Percentiles rank a stretch among this genome's conserved stretches.
Conservation (phyloP, 2,329 filamentous ascomycete species). For the Xylaria sp. region DNA sequence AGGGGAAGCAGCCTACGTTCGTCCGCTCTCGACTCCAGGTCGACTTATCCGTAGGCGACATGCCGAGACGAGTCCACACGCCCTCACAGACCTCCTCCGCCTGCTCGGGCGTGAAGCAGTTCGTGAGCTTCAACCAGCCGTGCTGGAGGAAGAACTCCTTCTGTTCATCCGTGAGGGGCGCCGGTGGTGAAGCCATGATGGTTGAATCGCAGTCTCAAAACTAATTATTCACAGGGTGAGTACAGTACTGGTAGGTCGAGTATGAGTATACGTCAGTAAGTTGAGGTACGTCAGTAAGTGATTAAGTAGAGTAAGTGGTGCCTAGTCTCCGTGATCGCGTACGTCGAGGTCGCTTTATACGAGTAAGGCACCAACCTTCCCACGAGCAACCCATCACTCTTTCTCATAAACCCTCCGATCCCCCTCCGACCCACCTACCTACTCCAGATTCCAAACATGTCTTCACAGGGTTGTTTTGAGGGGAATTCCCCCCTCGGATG, state of each 20-base stretch:
- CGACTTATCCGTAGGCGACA: constrained; percentile 56
- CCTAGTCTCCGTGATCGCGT: too few species aligned
- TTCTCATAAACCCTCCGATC: too few species aligned
- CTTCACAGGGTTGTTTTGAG: not conserved
- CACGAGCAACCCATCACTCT: too few species aligned
- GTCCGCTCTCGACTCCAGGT: constrained; percentile 59
- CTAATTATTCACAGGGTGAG: not conserved
- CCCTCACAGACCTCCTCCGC: constrained; percentile 33
- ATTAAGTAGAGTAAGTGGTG: not conserved
- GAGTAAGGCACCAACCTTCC: too few species aligned
- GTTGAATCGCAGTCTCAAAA: not conserved
- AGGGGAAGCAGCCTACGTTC: constrained; percentile 39
- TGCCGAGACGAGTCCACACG: constrained; percentile 62
- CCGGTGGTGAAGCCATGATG: constrained; percentile 26
- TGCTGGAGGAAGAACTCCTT: constrained; percentile 47
- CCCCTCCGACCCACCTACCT: too few species aligned
- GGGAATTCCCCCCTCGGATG: not conserved
- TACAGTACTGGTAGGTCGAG: too few species aligned
- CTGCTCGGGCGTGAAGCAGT: constrained; percentile 38
- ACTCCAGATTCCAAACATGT: too few species aligned
- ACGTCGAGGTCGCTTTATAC: too few species aligned
- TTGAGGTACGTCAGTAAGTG: not conserved
- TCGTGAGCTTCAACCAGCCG: constrained; percentile 49
- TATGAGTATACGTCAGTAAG: not conserved
- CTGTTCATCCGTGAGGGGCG: constrained; percentile 29